These are phyloP conservation scores for Ambrosia artemisiifolia DNA, from an alignment of 129 eudicot species.

Conservation along the genomic window DNA sequence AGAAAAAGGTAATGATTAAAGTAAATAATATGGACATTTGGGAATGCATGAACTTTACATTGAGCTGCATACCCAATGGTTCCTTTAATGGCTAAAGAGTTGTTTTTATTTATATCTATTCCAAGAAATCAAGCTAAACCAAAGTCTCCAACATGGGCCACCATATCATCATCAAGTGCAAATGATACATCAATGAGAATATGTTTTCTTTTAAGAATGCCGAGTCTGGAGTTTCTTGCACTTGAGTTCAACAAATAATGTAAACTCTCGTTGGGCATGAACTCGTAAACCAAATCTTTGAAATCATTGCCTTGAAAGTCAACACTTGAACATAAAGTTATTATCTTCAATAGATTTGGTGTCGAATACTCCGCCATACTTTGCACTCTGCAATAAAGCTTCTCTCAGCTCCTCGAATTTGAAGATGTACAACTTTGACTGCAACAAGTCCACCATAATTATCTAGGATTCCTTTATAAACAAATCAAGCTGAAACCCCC, in stretches of 20 bases:
- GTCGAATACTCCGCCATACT: constrained; percentile 31
- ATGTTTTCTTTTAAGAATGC: constrained; percentile 2
- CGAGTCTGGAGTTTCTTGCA: neutral
- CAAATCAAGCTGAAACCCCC: constrained; percentile 34
- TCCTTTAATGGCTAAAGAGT: constrained; percentile 11
- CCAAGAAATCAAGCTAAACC: constrained; percentile 23
- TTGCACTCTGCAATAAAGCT: too few species aligned
- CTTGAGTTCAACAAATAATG: constrained; percentile 22
- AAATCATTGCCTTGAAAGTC: too few species aligned
- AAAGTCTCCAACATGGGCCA: constrained; percentile 26
- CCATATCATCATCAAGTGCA: constrained; percentile 28
- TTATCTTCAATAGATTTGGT: constrained; percentile 35
- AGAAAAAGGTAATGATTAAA: neutral
- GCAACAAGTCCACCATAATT: too few species aligned
- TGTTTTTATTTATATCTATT: neutral
- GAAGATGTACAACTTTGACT: too few species aligned
- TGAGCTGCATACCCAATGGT: constrained; percentile 13
- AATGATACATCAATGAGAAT: constrained; percentile 25
- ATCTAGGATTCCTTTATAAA: too few species aligned
- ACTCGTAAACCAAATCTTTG: constrained; percentile 38
- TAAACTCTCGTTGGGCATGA: constrained; percentile 38
- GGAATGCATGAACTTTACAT: constrained; percentile 16
- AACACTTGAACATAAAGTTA: constrained; percentile 38
- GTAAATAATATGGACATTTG: neutral
- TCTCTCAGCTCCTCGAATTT: too few species aligned